Conservation (phyloP, 805 yeast species). For the Zygotorulaspora chibaensis region DNA sequence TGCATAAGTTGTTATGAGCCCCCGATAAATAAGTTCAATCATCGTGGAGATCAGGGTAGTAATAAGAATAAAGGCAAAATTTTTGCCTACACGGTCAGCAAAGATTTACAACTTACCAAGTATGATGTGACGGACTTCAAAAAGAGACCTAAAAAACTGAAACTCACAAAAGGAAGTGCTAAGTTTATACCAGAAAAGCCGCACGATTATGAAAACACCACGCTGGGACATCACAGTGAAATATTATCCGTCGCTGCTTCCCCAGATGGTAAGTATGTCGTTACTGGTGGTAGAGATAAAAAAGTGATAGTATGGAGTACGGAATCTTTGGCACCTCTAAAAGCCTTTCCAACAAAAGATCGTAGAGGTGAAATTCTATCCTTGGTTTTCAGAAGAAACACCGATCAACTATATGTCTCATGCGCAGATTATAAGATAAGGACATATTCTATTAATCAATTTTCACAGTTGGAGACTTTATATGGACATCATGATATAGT, state of each 20-base stretch:
- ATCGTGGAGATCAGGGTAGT: constrained; percentile 28
- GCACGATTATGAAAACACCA: constrained; percentile 44
- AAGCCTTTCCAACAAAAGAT: constrained; percentile 71
- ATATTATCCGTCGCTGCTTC: constrained; percentile 76
- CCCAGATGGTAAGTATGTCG: constrained; percentile 82
- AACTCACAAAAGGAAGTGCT: constrained; percentile 60
- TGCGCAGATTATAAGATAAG: constrained; percentile 90
- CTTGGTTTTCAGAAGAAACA: constrained; percentile 68
- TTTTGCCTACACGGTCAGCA: constrained; percentile 72
- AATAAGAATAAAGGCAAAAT: constrained; percentile 52
- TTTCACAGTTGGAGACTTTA: constrained; percentile 82
- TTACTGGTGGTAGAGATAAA: constrained; percentile 85
- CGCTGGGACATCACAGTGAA: constrained; percentile 73
- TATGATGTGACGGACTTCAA: constrained; percentile 60
- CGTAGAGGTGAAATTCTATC: constrained; percentile 69
- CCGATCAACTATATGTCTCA: constrained; percentile 85
- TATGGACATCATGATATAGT: constrained; percentile 96
- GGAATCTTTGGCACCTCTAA: constrained; percentile 68
- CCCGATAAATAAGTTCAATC: constrained; percentile 31
- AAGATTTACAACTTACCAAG: constrained; percentile 74
- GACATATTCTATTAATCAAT: constrained; percentile 78
- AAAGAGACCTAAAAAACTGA: constrained; percentile 62
- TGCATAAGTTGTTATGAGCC: constrained; percentile 37
- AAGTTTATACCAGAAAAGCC: constrained; percentile 38
- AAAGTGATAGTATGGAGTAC: constrained; percentile 82